These are phyloP conservation scores for Podospora tetraspora DNA, from an alignment of 495 filamentous ascomycete species.

Conservation along the genomic window DNA sequence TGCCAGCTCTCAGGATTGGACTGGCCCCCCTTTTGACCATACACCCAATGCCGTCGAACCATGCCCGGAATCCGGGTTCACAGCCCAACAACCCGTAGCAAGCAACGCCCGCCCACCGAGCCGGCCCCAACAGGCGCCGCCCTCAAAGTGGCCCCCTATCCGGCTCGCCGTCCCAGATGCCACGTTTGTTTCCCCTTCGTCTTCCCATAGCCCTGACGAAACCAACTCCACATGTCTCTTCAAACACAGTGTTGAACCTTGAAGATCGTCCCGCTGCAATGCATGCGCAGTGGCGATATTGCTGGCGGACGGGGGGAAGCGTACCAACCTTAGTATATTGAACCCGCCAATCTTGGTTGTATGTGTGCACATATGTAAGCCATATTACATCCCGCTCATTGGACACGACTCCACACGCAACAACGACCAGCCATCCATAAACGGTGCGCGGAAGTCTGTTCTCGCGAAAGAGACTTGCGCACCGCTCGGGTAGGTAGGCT, in stretches of 20 bases:
- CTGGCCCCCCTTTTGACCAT: neutral
- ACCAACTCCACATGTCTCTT: neutral
- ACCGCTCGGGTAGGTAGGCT: neutral
- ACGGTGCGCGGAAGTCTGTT: slow-evolving; percentile 2
- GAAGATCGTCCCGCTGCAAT: neutral
- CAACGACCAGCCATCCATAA: neutral
- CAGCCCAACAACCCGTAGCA: neutral
- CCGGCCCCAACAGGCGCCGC: no score
- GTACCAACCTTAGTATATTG: no score
- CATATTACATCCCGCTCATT: neutral
- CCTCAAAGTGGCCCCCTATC: neutral
- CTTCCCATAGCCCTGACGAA: neutral
- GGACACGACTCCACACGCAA: neutral
- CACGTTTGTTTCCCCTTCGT: neutral
- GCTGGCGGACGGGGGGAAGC: no score
- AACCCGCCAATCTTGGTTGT: neutral
- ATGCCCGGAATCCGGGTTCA: neutral
- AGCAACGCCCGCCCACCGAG: neutral
- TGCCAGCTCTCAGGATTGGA: neutral
- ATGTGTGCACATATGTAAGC: neutral
- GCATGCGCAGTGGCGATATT: neutral
- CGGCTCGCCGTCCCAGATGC: neutral
- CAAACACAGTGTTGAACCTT: neutral
- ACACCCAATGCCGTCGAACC: neutral
- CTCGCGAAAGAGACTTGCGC: neutral